Evolutionary conservation across 2,329 filamentous ascomycete species (phyloP).

Genomic region (Neopestalotiopsis rosae): DNA sequence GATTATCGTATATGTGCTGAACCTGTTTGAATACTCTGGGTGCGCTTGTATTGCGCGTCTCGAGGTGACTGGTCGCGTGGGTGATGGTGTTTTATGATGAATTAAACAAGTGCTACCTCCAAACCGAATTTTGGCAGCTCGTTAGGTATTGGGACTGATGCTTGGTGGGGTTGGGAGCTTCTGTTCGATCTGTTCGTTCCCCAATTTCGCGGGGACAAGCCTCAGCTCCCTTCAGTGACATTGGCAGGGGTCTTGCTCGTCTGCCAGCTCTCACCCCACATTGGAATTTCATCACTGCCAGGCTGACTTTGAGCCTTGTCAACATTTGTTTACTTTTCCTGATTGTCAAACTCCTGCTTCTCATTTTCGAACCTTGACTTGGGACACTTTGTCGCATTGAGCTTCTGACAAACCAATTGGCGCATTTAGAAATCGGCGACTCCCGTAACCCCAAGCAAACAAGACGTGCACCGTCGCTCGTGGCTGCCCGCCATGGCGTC

Average conservation of each 20-base stretch:
- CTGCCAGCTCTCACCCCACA: conserved; percentile 4
- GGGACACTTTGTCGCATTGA: too few relatives aligned
- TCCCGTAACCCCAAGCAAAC: background rate
- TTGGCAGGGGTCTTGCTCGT: background rate
- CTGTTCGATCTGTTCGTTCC: background rate
- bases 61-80: background rate
- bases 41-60: background rate
- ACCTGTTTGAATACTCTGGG: background rate
- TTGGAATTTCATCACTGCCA: conserved; percentile 6
- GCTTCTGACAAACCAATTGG: background rate
- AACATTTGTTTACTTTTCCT: conserved; percentile 11
- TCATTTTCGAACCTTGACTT: background rate
- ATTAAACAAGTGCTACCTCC: background rate
- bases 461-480: background rate
- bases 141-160: background rate
- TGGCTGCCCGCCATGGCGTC: conserved; percentile 17
- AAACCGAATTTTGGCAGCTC: conserved; percentile 1
- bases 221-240: background rate
- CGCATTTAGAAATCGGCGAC: background rate
- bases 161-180: conserved; percentile 18
- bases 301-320: conserved; percentile 16
- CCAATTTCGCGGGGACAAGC: conserved; percentile 4
- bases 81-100: background rate
- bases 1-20: background rate
- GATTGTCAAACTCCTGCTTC: background rate